Evolutionary conservation across 164 flowering plant species (phyloP), one percentile per base, ranked within the genome.

Genomic region (Cinnamomum chago): DNA sequence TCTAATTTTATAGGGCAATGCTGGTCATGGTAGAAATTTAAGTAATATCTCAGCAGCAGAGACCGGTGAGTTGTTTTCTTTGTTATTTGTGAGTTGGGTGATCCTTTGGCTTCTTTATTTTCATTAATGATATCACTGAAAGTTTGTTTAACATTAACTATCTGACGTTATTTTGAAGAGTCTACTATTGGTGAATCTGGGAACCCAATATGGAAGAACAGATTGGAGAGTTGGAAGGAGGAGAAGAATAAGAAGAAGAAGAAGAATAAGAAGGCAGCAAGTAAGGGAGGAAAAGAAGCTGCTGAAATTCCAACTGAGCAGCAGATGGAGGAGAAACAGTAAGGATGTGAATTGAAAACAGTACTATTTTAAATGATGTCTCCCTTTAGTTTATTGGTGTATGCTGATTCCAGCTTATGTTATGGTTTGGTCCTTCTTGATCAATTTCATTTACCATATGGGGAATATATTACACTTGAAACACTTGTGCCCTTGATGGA

Each of bases 151-250:
- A 69, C 1, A 22, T 30, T 62, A 60, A 15, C 60, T 40, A 47
- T 60, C 27, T 27, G 12, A 2, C 73, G 14, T 80, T 73, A 73
- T 75, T 68, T 68, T 82, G 82, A 78, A 95, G 98, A 95, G 72
- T 52, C 84, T 40, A 40, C 47, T 9, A 85, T 85, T 80, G 89
- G 86, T 76, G 98, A 95, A 70, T 78, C 83, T 65, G 98, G 97
- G 72, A 92, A 91, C 81, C 92, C 98, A 7, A 86, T 95, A 62
- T 95, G 99, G 98, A 93, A 91, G 90, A 93, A 90, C 76, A 83
- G 99, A 65, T 95, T 95, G 69, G 95, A 88, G 77, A 92, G 99
- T 76, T 95, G 99, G 99, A 93, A 85, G 80, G 99, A 89, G 24
- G 92, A 92, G 80, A 92, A 90, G 82, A 84, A 80, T 73, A 86